Base-by-base conservation (phyloP, 2,329 filamentous ascomycete species). In the Aotearoamyces nothofagi region DNA sequence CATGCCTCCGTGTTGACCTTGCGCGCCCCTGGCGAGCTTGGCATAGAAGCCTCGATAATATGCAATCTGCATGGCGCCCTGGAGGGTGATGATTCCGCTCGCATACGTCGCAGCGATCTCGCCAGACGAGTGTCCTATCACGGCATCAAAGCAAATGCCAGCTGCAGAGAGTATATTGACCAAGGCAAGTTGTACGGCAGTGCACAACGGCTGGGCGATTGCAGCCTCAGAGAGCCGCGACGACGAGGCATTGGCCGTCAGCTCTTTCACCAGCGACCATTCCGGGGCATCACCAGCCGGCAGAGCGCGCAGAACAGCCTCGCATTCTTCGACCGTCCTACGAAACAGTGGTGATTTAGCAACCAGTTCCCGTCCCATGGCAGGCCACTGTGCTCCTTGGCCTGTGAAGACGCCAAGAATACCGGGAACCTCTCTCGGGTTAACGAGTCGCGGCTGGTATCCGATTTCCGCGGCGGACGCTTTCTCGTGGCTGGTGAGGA, bases 151-250 rank as follows among this genome's bases (percentile, higher is more conserved):
- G n/a, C n/a, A n/a, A n/a, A n/a, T n/a, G n/a, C n/a, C n/a, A n/a
- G n/a, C n/a, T n/a, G n/a, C n/a, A n/a, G n/a, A n/a, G n/a, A n/a
- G n/a, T n/a, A n/a, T n/a, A n/a, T n/a, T n/a, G n/a, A n/a, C n/a
- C n/a, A n/a, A n/a, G n/a, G n/a, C n/a, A n/a, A 66, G 43, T 38
- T 66, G 61, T 2, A 66, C 33, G 0, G 58, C 54, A 0, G 57
- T 58, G 33, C 50, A 57, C 50, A 53, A 43, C 34, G 56, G 55
- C 39, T 58, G 55, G 9, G 26, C 10, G n/a, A 17, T 5, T 8
- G n/a, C 9, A 10, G 8, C n/a, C 19, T 20, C n/a, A n/a, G 19
- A 7, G n/a, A 20, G 7, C 8, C n/a, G 7, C 8, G 19, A 20
- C 8, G 7, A 7, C 8, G 19, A 7, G 7, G 7, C 19, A 41